Base-by-base conservation (phyloP, 352 stramenopile species). In the Globisporangium apiculatum region DNA sequence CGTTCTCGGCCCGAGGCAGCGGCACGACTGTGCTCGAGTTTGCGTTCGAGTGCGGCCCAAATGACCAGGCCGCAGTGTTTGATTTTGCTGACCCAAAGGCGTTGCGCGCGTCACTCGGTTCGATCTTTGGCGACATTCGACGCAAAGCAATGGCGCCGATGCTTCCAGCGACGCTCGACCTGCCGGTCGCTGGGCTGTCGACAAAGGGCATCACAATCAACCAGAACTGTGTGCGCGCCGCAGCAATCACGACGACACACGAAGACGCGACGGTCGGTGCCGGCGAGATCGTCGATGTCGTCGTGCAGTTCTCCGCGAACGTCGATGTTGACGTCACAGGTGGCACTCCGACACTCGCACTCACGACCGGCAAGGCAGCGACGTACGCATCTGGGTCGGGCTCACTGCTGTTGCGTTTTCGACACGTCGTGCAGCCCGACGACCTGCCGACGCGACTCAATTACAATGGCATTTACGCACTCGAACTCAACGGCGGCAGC, bases 261-360 rank as follows among this genome's bases (percentile, higher is more conserved):
- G 80, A 83, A 66, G 73, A 84, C 47, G 79, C 58, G 7, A 83
- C 60, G 0, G 72, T 69, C 9, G 82, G 76, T 1, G 69, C 73
- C 38, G 83, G 83, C 2, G 79, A 93, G 48, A 61, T 73, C 10
- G 65, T 93, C n/a, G 62, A 81, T n/a, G 55, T 93, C 14, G n/a
- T 67, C 0, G 61, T 91, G 0, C 45, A 52, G 0, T 91, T 81
- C 52, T 87, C 68, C 14, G 68, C 57, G 5, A 63, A 51, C 1
- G 80, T 93, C 1, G 53, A 77, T 14, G 72, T 93, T 0, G 61
- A 75, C 11, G 51, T 60, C 0, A 61, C 67, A 1, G 56, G 45
- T 31, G 78, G 79, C 0, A 57, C 38, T 1, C 79, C 80, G 9
- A 71, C 59, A 1, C n/a, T 92, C 12, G 41, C 41, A 0, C 63